Evolutionary conservation across 345 rosid species (phyloP).

Genomic region (Eucalyptus regnans): DNA sequence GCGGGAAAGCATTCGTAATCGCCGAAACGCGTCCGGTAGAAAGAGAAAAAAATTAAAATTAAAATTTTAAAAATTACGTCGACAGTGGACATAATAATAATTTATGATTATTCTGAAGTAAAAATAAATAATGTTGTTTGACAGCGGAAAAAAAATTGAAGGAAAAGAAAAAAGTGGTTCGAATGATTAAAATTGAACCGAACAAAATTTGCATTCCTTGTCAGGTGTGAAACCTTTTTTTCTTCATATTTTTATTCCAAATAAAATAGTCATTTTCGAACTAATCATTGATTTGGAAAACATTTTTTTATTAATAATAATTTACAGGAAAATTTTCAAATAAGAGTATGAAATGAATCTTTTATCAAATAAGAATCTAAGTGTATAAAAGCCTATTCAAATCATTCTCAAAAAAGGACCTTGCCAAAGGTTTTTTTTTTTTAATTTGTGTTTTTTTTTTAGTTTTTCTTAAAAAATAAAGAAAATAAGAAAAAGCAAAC

Average conservation of each 20-base stretch:
- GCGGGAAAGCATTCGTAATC: not conserved
- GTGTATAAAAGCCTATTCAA: rapidly evolving
- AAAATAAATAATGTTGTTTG: not conserved
- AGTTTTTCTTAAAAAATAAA: no score
- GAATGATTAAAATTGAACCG: not conserved
- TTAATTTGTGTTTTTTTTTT: no score
- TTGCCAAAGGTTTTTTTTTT: no score
- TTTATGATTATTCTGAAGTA: not conserved
- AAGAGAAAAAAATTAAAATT: not conserved
- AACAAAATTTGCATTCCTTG: not conserved
- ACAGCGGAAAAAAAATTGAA: not conserved
- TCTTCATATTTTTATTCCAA: not conserved
- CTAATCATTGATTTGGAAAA: not conserved
- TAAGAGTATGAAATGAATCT: rapidly evolving
- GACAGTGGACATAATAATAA: not conserved
- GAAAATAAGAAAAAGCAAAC: no score
- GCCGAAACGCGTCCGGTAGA: not conserved
- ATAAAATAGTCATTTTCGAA: not conserved
- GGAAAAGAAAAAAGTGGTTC: not conserved
- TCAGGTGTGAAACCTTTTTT: not conserved
- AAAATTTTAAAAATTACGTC: not conserved
- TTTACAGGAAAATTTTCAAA: no score
- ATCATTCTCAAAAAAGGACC: no score
- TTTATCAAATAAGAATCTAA: no score
- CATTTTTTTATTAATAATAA: not conserved